Evolutionary conservation across 192 early-diverging fungal species (phyloP).

Genomic region (Backusella westeae): DNA sequence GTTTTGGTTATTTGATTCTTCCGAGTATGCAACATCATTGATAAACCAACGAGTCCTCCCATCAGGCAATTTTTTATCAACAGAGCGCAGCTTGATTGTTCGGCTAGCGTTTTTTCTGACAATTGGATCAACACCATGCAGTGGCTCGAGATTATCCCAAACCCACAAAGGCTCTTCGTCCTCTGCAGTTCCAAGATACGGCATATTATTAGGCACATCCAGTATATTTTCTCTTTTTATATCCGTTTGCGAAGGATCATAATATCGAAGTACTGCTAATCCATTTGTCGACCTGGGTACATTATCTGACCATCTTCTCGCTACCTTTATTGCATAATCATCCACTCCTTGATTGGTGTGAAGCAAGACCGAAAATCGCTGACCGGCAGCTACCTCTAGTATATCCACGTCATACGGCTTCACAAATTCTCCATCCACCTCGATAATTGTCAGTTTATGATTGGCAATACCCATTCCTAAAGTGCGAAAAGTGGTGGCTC

Average conservation of each 20-base stretch:
- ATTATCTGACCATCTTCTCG: constrained; percentile 18
- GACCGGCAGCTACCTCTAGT: constrained; percentile 43
- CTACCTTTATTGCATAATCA: constrained; percentile 33
- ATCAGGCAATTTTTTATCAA: constrained; percentile 8
- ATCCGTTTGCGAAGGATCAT: background rate
- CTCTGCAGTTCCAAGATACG: background rate
- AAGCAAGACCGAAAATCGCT: constrained; percentile 50
- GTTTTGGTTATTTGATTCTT: background rate
- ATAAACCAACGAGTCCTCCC: constrained; percentile 20
- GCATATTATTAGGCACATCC: background rate
- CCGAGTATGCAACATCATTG: constrained; percentile 21
- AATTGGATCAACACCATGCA: constrained; percentile 14
- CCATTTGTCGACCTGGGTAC: constrained; percentile 18
- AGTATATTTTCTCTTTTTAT: background rate
- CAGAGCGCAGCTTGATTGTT: constrained; percentile 15
- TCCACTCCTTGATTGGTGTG: constrained; percentile 24
- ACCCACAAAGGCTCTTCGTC: constrained; percentile 15
- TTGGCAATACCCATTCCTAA: constrained; percentile 45
- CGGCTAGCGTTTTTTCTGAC: background rate
- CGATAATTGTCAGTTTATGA: constrained; percentile 55
- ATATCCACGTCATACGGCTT: constrained; percentile 37
- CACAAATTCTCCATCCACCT: constrained; percentile 46
- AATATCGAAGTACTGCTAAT: constrained; percentile 23
- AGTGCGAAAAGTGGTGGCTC: constrained; percentile 40
- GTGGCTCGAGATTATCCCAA: constrained; percentile 20